These are phyloP conservation scores for Rubroboletus pulcherrimus DNA, from an alignment of 768 basidiomycete species.

Conservation along the genomic window DNA sequence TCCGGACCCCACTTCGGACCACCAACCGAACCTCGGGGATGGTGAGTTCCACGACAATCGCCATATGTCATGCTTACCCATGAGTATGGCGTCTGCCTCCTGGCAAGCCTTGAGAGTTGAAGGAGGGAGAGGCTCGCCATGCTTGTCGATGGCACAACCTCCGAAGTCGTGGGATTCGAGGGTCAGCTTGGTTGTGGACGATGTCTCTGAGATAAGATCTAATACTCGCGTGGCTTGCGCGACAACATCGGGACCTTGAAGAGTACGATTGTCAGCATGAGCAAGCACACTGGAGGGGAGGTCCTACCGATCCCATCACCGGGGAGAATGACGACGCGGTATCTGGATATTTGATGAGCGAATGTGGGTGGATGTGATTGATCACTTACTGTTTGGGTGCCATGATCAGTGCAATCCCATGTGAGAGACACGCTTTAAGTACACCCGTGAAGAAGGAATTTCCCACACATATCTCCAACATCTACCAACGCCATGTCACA, in stretches of 20 bases:
- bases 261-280: not conserved
- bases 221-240: slow-evolving; percentile 82
- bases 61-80: slow-evolving; percentile 59
- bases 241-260: slow-evolving; percentile 84
- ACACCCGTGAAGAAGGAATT: not conserved
- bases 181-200: slow-evolving; percentile 62
- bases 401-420: slow-evolving; percentile 27
- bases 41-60: not conserved
- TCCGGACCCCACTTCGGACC: slow-evolving; percentile 99
- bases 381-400: slow-evolving; percentile 41
- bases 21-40: slow-evolving; percentile 80
- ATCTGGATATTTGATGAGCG: slow-evolving; percentile 43
- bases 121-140: slow-evolving; percentile 81
- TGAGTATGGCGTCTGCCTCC: slow-evolving; percentile 90
- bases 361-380: slow-evolving; percentile 10
- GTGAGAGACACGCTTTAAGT: not conserved
- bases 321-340: slow-evolving; percentile 84
- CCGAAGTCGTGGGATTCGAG: slow-evolving; percentile 82
- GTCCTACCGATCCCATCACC: slow-evolving; percentile 93
- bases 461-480: slow-evolving; percentile 7
- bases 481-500: slow-evolving; percentile 28
- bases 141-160: slow-evolving; percentile 86
- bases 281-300: not conserved
- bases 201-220: slow-evolving; percentile 59
- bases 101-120: slow-evolving; percentile 86